Conservation (phyloP, 352 stramenopile genomes). For the Phytopythium ostracodes region DNA sequence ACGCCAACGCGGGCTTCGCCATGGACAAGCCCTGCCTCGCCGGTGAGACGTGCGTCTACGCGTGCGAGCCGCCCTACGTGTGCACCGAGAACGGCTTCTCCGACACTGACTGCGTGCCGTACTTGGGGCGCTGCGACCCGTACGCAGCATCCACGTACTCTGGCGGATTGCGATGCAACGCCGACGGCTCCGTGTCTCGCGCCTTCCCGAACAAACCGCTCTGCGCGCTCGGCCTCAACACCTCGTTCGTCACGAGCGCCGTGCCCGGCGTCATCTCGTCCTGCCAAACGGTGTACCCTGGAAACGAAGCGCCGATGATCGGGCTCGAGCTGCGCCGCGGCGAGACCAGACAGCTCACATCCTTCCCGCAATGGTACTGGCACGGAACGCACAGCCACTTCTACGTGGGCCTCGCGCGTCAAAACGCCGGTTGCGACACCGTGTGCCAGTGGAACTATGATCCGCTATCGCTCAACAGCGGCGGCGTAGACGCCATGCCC, state of each 20-base stretch:
- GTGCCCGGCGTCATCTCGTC: constrained; percentile 6
- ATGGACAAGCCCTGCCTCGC: constrained; percentile 7
- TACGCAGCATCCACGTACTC: constrained; percentile 7
- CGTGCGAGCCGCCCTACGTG: constrained; percentile 8
- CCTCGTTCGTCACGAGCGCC: constrained; percentile 4
- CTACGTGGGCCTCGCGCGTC: constrained; percentile 5
- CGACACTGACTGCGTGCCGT: constrained; percentile 9
- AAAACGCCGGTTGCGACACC: background rate
- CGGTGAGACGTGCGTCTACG: constrained; percentile 7
- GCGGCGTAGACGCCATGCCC: constrained; percentile 7
- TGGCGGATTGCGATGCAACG: constrained; percentile 4
- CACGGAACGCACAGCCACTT: constrained; percentile 9
- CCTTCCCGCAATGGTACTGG: constrained; percentile 10
- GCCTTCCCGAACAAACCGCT: constrained; percentile 5
- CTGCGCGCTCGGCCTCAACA: constrained; percentile 4
- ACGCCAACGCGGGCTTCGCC: constrained; percentile 6
- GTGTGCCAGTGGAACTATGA: constrained; percentile 9
- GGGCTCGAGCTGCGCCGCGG: constrained; percentile 2
- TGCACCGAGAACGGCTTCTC: constrained; percentile 11
- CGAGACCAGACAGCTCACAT: constrained; percentile 9
- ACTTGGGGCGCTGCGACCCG: constrained; percentile 7
- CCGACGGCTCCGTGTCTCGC: constrained; percentile 2
- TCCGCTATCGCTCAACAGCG: constrained; percentile 7
- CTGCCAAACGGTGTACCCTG: constrained; percentile 7
- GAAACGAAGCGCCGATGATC: constrained; percentile 8